Conservation (phyloP, 768 basidiomycete genomes). For the Phlebiopsis flavidoalba region DNA sequence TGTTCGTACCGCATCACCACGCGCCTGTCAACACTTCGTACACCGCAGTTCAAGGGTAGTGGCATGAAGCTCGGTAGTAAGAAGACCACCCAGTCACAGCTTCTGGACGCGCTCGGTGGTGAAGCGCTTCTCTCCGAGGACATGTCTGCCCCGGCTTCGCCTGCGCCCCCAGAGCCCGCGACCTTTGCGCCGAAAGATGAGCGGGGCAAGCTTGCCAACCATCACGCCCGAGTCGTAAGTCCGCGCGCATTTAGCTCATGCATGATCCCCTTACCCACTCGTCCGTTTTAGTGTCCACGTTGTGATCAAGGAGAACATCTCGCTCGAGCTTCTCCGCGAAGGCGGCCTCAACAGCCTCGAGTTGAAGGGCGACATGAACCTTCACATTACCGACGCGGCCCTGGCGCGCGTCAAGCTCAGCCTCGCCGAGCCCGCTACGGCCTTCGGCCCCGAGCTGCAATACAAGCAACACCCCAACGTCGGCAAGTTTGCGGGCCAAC, state of each 20-base stretch:
- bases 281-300: conserved; percentile 67
- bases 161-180: conserved; percentile 39
- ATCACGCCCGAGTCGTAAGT: conserved; percentile 72
- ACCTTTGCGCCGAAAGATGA: conserved; percentile 40
- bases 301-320: conserved; percentile 77
- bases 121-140: conserved; percentile 58
- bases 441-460: conserved; percentile 69
- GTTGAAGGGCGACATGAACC: conserved; percentile 91
- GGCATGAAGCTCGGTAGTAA: conserved; percentile 98
- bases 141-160: conserved; percentile 45
- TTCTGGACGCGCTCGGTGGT: conserved; percentile 83
- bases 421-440: conserved; percentile 50
- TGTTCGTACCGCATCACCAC: conserved; percentile 39
- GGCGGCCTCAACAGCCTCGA: conserved; percentile 90
- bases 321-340: conserved; percentile 78
- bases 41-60: conserved; percentile 85
- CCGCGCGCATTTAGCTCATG: too few relatives aligned
- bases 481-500: conserved; percentile 72
- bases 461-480: conserved; percentile 98
- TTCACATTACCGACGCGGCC: conserved; percentile 76
- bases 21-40: conserved; percentile 45
- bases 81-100: conserved; percentile 84
- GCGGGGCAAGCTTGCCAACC: conserved; percentile 63
- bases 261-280: not conserved
- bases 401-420: conserved; percentile 65